Base-by-base conservation (phyloP, 164 flowering plant genomes). In the Pachysandra terminalis region DNA sequence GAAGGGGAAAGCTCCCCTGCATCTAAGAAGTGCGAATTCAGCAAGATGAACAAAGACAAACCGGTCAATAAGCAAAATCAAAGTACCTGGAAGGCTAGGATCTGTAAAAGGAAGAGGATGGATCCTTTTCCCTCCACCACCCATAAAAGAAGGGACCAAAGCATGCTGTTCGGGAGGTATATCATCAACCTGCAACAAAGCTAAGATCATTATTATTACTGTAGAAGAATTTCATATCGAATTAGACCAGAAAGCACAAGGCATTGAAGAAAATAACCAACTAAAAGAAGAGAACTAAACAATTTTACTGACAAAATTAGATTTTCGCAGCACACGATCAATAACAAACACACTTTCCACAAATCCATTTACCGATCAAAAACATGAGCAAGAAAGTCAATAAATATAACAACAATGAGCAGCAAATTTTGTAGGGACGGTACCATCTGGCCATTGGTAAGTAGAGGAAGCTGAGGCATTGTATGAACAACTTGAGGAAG, bases 101-200 rank as follows among this genome's bases (percentile, higher is more conserved):
- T 85, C 86, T 63, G 85, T 59, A 72, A 79, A 79, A 61, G 86
- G 86, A 68, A 85, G 85, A 1, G 84, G 85, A 59, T 81, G 86
- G 62, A 81, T 79, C 63, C 83, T 76, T 77, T 80, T 83, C 51
- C 83, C 82, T 58, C 83, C 77, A 37, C 80, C 77, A 41, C 79
- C 85, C 23, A 67, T 55, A 56, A 51, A 72, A 6, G 78, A 72
- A 35, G 76, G 76, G 9, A 75, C 74, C 63, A 75, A 66, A 63
- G 78, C 78, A 75, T 66, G 72, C 19, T 78, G 74, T 52, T 72
- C 75, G 7, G 74, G 75, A 65, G 77, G 75, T 35, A 68, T 77
- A 52, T 74, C 77, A 64, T 74, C 80, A 56, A 71, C 70, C 79
- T 76, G 66, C 26, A 70, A 61, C 59, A 32, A 45, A 32, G 37